Evolutionary conservation across 192 early-diverging fungal genomes (phyloP).

Genomic region (Mortierella antarctica): DNA sequence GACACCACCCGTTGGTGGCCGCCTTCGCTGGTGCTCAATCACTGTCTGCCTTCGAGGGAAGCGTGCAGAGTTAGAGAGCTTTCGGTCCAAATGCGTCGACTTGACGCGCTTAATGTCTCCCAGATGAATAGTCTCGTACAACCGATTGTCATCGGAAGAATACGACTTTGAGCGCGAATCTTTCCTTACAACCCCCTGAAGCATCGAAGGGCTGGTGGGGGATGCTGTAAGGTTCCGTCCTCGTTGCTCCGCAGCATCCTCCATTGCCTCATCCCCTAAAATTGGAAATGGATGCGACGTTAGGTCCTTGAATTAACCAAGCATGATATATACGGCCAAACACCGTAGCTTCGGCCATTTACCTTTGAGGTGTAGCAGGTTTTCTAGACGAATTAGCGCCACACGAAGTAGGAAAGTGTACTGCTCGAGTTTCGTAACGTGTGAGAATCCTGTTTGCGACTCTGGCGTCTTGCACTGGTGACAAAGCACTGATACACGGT

Average conservation of each 20-base stretch:
- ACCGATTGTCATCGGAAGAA: slow-evolving; percentile 50
- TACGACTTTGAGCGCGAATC: slow-evolving; percentile 60
- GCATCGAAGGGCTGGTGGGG: not conserved
- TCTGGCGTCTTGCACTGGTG: slow-evolving; percentile 62
- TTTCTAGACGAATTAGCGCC: slow-evolving; percentile 85
- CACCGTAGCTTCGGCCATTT: not conserved
- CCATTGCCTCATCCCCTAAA: slow-evolving; percentile 14
- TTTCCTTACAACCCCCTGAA: slow-evolving; percentile 37
- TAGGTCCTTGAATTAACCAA: not conserved
- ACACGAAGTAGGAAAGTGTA: slow-evolving; percentile 90
- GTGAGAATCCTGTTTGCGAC: slow-evolving; percentile 64
- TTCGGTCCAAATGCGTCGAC: slow-evolving; percentile 61
- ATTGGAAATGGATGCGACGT: not conserved
- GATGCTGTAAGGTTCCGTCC: slow-evolving; percentile 29
- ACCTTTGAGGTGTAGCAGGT: slow-evolving; percentile 71
- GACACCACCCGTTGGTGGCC: slow-evolving; percentile 47
- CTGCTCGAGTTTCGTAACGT: slow-evolving; percentile 89
- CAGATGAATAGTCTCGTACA: slow-evolving; percentile 51
- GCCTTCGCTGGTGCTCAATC: slow-evolving; percentile 56
- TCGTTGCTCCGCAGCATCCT: slow-evolving; percentile 14
- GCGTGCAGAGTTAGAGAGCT: slow-evolving; percentile 58
- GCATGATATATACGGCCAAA: too few species aligned
- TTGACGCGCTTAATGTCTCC: slow-evolving; percentile 68
- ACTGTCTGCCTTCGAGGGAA: slow-evolving; percentile 61
- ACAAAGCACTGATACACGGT: slow-evolving; percentile 56